Conservation (phyloP, 1,284 basidiomycete species). For the Mycosarcoma mackinlayi region DNA sequence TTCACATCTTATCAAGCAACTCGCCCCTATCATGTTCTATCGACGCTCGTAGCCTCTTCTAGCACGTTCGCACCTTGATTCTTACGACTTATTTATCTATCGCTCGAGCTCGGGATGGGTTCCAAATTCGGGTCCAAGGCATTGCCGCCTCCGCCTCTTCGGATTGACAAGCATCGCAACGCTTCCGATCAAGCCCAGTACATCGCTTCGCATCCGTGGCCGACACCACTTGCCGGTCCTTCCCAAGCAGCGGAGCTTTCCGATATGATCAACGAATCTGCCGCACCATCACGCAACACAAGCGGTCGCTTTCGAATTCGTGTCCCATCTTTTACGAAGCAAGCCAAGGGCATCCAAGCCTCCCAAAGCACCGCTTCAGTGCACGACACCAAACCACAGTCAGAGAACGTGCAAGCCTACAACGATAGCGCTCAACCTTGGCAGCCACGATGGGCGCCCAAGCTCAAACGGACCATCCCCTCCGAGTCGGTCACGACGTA, state of each 20-base stretch:
- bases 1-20: neutral
- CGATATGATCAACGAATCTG: neutral
- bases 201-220: neutral
- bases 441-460: slow-evolving; percentile 47
- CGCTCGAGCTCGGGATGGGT: no score
- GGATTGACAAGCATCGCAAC: slow-evolving; percentile 20
- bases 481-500: slow-evolving; percentile 30
- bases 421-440: slow-evolving; percentile 17
- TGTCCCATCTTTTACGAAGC: slow-evolving; percentile 22
- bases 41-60: neutral
- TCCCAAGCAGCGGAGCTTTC: slow-evolving; percentile 1
- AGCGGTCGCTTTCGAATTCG: slow-evolving; percentile 34
- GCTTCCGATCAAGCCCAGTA: neutral
- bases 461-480: slow-evolving; percentile 21
- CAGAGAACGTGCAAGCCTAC: slow-evolving; percentile 2
- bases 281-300: slow-evolving; percentile 6
- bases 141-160: slow-evolving; percentile 31
- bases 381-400: neutral
- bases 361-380: neutral
- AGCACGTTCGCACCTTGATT: neutral
- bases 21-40: neutral
- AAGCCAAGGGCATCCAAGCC: slow-evolving; percentile 3
- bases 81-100: no score
- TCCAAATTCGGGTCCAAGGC: slow-evolving; percentile 16
- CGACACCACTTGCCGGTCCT: neutral